phyloP scores from a whole-genome alignment of 176 grass and related monocot species.

The Rhynchospora breviuscula region DNA sequence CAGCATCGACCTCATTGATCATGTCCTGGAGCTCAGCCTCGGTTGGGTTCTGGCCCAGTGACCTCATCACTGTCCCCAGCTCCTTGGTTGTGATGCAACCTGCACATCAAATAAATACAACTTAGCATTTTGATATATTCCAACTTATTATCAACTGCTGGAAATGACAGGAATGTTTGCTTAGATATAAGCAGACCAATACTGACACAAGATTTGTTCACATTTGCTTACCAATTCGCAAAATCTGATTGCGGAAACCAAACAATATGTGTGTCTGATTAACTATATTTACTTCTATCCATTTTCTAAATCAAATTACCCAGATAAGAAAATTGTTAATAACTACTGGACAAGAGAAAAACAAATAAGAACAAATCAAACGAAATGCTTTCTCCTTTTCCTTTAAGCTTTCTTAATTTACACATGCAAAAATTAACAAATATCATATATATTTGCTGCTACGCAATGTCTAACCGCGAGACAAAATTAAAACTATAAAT shows the following conservation, averaged over 20 bases:
- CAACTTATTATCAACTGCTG: neutral
- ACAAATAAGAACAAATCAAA: neutral
- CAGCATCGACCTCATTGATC: constrained; percentile 89
- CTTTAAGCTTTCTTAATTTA: neutral
- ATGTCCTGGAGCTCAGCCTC: constrained; percentile 96
- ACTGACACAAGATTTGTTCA: neutral
- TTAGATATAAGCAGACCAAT: neutral
- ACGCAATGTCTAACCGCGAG: neutral
- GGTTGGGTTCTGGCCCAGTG: constrained; percentile 84
- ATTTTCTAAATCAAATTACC: neutral
- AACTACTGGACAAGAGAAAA: neutral
- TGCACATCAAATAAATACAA: constrained; percentile 13
- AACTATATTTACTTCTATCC: neutral
- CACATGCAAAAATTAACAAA: neutral
- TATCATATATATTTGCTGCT: neutral
- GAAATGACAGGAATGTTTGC: neutral
- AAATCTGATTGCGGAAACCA: neutral
- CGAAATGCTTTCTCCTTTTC: neutral
- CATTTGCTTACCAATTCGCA: neutral
- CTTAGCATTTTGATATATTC: neutral
- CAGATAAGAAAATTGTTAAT: neutral
- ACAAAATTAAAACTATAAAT: neutral
- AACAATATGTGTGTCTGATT: neutral
- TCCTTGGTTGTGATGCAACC: constrained; percentile 98
- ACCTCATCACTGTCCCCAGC: constrained; percentile 89